A percentile compares a stretch with the other conserved stretches of the same genome.
Conservation (phyloP, 2,329 filamentous ascomycete species). For the Xylaria sp. region DNA sequence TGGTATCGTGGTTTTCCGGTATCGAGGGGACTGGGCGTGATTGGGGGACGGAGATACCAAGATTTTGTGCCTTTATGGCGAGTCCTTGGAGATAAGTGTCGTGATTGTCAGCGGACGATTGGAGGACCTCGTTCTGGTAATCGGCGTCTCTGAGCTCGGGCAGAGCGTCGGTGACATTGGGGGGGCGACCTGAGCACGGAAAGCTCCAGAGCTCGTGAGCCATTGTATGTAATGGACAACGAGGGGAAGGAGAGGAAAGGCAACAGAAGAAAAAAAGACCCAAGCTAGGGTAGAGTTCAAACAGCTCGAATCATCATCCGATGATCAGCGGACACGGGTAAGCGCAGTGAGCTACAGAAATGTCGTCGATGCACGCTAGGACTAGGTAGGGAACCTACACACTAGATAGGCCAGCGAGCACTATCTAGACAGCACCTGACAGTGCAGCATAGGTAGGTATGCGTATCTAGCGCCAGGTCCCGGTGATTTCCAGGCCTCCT, state of each 20-base stretch:
- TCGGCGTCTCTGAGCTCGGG: slow-evolving; percentile 41
- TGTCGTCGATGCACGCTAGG: slow-evolving; percentile 5
- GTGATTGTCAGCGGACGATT: slow-evolving; percentile 29
- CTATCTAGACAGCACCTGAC: not conserved
- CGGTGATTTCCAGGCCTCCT: slow-evolving; percentile 18
- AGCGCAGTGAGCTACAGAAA: slow-evolving; percentile 28
- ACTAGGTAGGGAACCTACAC: not conserved
- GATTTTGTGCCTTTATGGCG: slow-evolving; percentile 41
- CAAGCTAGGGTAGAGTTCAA: slow-evolving; percentile 28
- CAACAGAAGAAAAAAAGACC: slow-evolving; percentile 19
- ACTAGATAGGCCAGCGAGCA: not conserved
- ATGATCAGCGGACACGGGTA: slow-evolving; percentile 26
- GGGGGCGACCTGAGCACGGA: slow-evolving; percentile 26
- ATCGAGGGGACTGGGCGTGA: slow-evolving; percentile 37
- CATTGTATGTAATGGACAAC: slow-evolving; percentile 31
- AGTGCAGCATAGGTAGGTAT: slow-evolving; percentile 6
- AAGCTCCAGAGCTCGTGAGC: slow-evolving; percentile 33
- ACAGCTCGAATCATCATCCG: slow-evolving; percentile 34
- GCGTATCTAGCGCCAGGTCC: not conserved
- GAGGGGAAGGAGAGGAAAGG: slow-evolving; percentile 10
- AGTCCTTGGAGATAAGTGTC: slow-evolving; percentile 40
- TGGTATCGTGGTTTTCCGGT: slow-evolving; percentile 45
- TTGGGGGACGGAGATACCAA: slow-evolving; percentile 45
- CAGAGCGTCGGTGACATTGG: slow-evolving; percentile 23
- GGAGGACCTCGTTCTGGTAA: slow-evolving; percentile 40